Conservation (phyloP, 2,329 filamentous ascomycete species). For the Pseudogymnoascus sp. region DNA sequence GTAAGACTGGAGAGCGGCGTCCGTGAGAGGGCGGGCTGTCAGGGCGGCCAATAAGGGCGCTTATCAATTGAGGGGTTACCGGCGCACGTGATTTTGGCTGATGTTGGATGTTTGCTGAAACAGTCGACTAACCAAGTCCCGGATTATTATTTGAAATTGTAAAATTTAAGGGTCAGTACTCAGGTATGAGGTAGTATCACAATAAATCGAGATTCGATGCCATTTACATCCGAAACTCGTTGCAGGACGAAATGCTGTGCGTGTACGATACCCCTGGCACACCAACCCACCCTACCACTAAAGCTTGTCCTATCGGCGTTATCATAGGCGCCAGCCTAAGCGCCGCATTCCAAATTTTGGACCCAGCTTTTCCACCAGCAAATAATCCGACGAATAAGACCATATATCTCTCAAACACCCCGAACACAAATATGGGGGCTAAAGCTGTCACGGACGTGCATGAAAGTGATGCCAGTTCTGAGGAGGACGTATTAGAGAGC, state of each 20-base stretch:
- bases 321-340: constrained; percentile 7
- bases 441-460: background rate
- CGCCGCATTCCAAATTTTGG: constrained; percentile 6
- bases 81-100: constrained; percentile 4
- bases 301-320: constrained; percentile 7
- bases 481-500: background rate
- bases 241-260: background rate
- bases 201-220: background rate
- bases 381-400: constrained; percentile 3
- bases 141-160: background rate
- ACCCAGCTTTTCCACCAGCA: constrained; percentile 5
- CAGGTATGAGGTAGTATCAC: background rate
- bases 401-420: constrained; percentile 5
- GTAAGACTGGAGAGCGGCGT: constrained; percentile 1
- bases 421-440: constrained; percentile 7
- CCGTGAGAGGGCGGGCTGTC: background rate
- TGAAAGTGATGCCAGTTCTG: background rate
- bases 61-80: background rate
- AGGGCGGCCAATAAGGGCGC: constrained; percentile 6
- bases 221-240: constrained; percentile 1
- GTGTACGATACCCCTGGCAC: constrained; percentile 1
- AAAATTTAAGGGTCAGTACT: background rate
- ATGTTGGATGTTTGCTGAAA: constrained; percentile 2
- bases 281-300: background rate
- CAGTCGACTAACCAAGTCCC: background rate